Conservation (phyloP, 331 rosid species). For the Quercus lobata region DNA sequence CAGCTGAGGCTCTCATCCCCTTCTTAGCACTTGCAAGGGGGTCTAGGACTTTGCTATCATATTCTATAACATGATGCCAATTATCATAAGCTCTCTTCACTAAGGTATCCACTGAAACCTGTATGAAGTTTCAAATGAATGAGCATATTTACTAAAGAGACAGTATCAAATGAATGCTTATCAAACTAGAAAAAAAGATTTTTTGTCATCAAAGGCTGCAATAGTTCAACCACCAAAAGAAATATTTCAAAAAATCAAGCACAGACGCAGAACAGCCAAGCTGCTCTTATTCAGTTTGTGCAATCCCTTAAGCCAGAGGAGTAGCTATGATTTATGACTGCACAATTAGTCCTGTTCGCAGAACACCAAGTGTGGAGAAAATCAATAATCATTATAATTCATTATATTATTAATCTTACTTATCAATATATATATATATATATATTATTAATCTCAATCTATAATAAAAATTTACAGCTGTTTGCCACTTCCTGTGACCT, state of each 20-base stretch:
- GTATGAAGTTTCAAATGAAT: constrained; percentile 20
- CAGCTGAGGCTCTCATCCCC: constrained; percentile 27
- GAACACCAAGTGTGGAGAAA: not conserved
- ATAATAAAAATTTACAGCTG: not conserved
- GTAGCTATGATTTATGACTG: not conserved
- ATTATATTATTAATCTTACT: not conserved
- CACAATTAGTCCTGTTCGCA: not conserved
- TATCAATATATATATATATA: no score
- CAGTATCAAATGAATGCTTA: not conserved
- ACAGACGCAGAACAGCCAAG: not conserved
- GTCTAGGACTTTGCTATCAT: constrained; percentile 52
- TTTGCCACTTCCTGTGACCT: not conserved
- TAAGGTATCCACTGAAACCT: constrained; percentile 76
- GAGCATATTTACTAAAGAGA: not conserved
- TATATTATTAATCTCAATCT: no score
- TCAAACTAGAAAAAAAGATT: not conserved
- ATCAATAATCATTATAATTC: not conserved
- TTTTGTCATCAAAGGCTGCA: not conserved
- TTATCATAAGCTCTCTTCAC: constrained; percentile 92
- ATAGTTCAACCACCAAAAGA: not conserved
- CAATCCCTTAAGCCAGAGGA: not conserved
- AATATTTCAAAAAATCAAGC: not conserved
- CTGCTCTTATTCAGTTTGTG: not conserved
- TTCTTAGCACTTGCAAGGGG: constrained; percentile 28
- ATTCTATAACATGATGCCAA: constrained; percentile 84